Evolutionary conservation across 2,329 filamentous ascomycete species (phyloP).

Genomic region (Colletotrichum agaves): DNA sequence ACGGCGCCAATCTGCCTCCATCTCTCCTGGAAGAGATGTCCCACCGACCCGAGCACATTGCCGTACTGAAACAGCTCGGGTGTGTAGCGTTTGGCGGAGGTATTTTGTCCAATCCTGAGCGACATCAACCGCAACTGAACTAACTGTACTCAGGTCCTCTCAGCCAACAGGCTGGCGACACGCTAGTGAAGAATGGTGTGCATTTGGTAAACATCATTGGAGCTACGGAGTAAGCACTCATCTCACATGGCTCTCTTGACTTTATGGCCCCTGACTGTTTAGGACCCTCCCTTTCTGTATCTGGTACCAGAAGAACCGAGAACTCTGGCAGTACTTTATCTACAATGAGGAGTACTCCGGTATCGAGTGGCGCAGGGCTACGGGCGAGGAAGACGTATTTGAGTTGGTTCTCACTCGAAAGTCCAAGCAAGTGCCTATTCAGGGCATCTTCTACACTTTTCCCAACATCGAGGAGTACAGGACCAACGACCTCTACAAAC

Average conservation of each 20-base stretch:
- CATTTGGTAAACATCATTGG: conserved; percentile 51
- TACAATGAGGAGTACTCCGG: conserved; percentile 53
- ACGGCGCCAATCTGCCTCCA: conserved; percentile 48
- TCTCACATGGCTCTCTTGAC: neutral
- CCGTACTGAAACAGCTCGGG: conserved; percentile 46
- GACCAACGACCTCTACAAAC: conserved; percentile 56
- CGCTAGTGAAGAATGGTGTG: conserved; percentile 49
- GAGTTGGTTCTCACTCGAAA: conserved; percentile 53
- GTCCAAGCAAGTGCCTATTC: conserved; percentile 47
- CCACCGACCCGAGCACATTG: conserved; percentile 45
- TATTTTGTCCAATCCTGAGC: conserved; percentile 20
- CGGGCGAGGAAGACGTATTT: conserved; percentile 45
- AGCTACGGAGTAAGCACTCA: conserved; percentile 50
- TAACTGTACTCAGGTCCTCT: conserved; percentile 39
- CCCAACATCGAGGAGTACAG: conserved; percentile 49
- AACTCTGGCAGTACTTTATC: conserved; percentile 32
- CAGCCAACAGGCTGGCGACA: conserved; percentile 50
- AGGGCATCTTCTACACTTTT: conserved; percentile 55
- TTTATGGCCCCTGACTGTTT: no score
- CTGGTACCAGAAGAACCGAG: conserved; percentile 48
- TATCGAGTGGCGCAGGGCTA: conserved; percentile 50
- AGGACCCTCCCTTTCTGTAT: conserved; percentile 40
- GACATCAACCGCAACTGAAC: neutral
- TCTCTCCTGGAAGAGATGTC: conserved; percentile 56
- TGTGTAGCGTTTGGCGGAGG: conserved; percentile 52